Conservation (phyloP, 176 grass and related monocot species). For the Echinochloa phyllopogon region DNA sequence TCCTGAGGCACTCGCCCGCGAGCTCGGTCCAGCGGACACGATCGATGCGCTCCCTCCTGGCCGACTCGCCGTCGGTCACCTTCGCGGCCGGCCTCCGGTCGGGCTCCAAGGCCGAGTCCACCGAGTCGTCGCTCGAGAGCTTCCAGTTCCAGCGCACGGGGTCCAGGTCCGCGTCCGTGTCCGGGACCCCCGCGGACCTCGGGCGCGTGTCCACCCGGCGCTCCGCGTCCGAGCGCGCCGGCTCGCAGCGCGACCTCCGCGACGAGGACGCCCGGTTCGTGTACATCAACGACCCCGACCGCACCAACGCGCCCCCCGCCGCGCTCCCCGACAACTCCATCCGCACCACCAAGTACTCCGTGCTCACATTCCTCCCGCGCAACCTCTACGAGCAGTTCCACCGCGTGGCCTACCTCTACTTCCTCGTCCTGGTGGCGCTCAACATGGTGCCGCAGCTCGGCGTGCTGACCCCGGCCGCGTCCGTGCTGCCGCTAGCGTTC, state of each 20-base stretch:
- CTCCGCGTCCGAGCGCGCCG: constrained; percentile 64
- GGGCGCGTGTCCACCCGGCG: constrained; percentile 41
- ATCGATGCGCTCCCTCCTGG: constrained; percentile 46
- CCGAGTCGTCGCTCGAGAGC: constrained; percentile 36
- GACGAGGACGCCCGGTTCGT: constrained; percentile 94
- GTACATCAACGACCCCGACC: constrained; percentile 75
- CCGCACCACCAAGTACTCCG: constrained; percentile 71
- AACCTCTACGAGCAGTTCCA: constrained; percentile 99
- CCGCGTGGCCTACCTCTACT: constrained; percentile 86
- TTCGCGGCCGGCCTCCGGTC: constrained; percentile 46
- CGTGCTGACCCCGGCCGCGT: constrained; percentile 57
- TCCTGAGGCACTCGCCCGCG: constrained; percentile 49
- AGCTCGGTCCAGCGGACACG: constrained; percentile 11
- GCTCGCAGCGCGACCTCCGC: constrained; percentile 78
- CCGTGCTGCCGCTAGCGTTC: constrained; percentile 76
- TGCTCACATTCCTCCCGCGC: constrained; percentile 88
- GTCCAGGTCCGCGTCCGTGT: constrained; percentile 2
- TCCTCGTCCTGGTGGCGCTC: constrained; percentile 65
- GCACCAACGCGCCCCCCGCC: constrained; percentile 50
- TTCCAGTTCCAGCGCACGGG: constrained; percentile 45
- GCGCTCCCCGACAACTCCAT: constrained; percentile 69
- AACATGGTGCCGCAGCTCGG: constrained; percentile 88
- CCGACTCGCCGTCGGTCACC: constrained; percentile 49
- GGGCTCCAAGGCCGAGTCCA: constrained; percentile 46
- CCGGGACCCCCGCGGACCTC: background rate